Conservation (phyloP, 352 stramenopile species). For the Pythium scleroteichum region DNA sequence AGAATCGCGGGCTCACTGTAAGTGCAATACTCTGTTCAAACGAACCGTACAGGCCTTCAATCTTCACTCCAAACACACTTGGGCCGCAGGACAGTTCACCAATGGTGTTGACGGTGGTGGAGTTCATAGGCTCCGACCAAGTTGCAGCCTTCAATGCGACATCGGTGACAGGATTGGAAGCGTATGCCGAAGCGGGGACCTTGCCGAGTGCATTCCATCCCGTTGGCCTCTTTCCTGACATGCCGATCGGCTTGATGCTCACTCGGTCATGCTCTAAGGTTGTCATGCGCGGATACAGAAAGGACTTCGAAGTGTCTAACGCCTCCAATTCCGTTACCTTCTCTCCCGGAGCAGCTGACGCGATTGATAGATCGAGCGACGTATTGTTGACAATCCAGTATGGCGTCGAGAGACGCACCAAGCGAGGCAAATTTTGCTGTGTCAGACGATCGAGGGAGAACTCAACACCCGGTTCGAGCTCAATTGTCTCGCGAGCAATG, state of each 20-base stretch:
- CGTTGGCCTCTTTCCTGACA: conserved; percentile 46
- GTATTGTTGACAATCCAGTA: conserved; percentile 90
- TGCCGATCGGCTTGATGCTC: conserved; percentile 61
- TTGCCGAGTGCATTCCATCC: conserved; percentile 63
- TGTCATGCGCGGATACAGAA: conserved; percentile 65
- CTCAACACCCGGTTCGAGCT: conserved; percentile 47
- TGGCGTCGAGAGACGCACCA: conserved; percentile 79
- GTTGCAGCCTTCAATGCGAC: conserved; percentile 57
- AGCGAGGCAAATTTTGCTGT: conserved; percentile 59
- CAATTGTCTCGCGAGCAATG: conserved; percentile 57
- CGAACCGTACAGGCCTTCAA: conserved; percentile 78
- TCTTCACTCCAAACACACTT: conserved; percentile 79
- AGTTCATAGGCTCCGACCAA: conserved; percentile 87
- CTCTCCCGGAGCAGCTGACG: conserved; percentile 52
- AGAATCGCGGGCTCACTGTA: conserved; percentile 79
- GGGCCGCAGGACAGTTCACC: conserved; percentile 72
- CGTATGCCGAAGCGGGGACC: conserved; percentile 52
- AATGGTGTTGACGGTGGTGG: conserved; percentile 83
- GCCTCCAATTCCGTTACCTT: conserved; percentile 49
- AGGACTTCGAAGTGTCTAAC: conserved; percentile 45
- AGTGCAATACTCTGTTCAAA: conserved; percentile 79
- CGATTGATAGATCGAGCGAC: conserved; percentile 61
- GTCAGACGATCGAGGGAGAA: conserved; percentile 81
- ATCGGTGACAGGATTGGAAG: conserved; percentile 49
- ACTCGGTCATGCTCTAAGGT: conserved; percentile 63